Base-by-base conservation (phyloP, 148 eudicot genomes). In the Diospyros lotus region DNA sequence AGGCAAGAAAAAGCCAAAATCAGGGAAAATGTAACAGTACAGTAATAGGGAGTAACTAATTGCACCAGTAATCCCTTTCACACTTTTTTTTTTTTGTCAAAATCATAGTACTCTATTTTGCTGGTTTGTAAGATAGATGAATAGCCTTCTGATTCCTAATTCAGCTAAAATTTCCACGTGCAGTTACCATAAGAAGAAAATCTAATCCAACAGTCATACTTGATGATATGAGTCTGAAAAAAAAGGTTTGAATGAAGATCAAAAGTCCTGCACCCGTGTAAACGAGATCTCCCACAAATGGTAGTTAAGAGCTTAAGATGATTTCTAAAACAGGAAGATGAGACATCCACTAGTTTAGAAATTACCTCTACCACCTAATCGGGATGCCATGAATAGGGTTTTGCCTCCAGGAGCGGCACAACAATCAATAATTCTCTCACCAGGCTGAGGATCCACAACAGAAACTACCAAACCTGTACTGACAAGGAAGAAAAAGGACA, bases 401-500 rank as follows among this genome's bases (percentile, higher is more conserved):
- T 94, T 94, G 28, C 98, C 98, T 52, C 98, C 98, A 68, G 97
- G 98, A 79, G 98, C 98, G 77, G 97, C 98, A 82, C 98, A 94
- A 83, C 97, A 94, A 80, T 94, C 98, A 80, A 90, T 48, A 38
- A 94, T 89, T 78, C 73, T 78, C 76, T 94, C 98, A 74, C 90
- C 95, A 77, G 98, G 96, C 66, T 83, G 85, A 73, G 98, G 92
- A 80, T 94, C 98, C 73, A 94, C 86, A 73, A 94, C 85, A 74
- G 88, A 86, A 77, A 92, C 98, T 72, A 89, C 92, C 74, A 94
- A 77, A 79, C 98, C 98, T 94, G 83, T 76, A 77, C 58, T 28
- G 28, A 28, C 28, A 28, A 28, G 28, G 52, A 45, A 56, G 40
- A 77, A 40, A 54, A 44, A 15, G 15, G 41, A 28, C 28, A 28